Conservation (phyloP, 768 basidiomycete genomes). For the Tulasnella calospora region DNA sequence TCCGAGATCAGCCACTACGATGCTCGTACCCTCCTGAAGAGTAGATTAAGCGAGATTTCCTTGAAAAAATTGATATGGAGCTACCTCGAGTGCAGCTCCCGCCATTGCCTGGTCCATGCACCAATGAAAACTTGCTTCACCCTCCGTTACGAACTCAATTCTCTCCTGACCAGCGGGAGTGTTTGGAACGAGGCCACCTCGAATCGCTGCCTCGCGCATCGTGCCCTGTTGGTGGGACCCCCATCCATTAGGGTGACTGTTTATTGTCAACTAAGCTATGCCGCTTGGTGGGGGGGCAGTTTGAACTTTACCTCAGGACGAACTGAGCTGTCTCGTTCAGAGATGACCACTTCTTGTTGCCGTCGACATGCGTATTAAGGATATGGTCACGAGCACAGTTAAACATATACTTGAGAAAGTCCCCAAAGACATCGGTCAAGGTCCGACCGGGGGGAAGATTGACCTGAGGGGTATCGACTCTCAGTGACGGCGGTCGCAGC, state of each 20-base stretch:
- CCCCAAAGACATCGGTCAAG: not conserved
- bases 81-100: constrained; percentile 34
- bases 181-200: constrained; percentile 42
- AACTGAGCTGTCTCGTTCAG: not conserved
- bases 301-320: not conserved
- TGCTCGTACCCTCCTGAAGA: not conserved
- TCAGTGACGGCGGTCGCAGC: not conserved
- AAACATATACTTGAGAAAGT: constrained; percentile 1
- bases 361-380: not conserved
- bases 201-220: constrained; percentile 44
- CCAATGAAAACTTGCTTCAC: constrained; percentile 52
- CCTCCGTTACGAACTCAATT: constrained; percentile 49
- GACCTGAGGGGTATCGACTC: not conserved
- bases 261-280: not conserved
- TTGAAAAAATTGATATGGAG: not conserved
- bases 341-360: not conserved
- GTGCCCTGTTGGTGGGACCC: constrained; percentile 44
- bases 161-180: constrained; percentile 38
- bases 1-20: constrained; percentile 51
- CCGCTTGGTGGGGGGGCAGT: not conserved
- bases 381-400: not conserved
- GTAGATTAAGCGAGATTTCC: not conserved
- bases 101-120: constrained; percentile 42
- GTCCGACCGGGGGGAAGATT: not conserved
- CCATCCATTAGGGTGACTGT: constrained; percentile 44